Evolutionary conservation across 331 rosid species (phyloP), one percentile per base, ranked within the genome.

Genomic region (Acacia pycnantha): DNA sequence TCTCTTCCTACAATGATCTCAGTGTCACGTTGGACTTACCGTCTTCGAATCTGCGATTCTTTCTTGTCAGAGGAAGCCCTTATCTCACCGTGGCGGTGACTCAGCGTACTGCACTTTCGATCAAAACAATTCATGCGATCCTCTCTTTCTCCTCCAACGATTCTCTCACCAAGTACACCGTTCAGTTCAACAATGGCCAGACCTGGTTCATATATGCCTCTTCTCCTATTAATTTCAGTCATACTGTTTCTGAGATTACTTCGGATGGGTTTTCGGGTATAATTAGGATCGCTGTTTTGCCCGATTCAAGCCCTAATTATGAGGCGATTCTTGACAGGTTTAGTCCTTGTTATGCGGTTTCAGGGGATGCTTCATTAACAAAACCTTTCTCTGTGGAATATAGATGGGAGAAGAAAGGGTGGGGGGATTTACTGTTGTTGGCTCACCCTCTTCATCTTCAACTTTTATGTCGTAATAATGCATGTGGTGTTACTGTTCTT

Each of bases 31-130:
- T 93, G 69, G 97, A 91, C 74, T 26, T 85, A 24, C 97, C 97
- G 6, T 87, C 91, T 37, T 84, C 91, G 19, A 88, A 89, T 59
- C 88, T 93, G 2, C 78, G 80, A 0, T 90, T 87, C 66, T 82
- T 86, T 5, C 94, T 93, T 31, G 97, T 90, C 15, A 91, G 91
- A 18, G 97, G 97, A 51, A 91, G 90, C 47, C 97, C 97, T 1
- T 93, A 51, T 81, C 24, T 93, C 29, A 93, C 94, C 0, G 61
- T 83, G 15, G 73, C 88, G 11, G 91, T 87, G 11, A 83, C 86
- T 0, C 74, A 70, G 31, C 53, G 74, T n/a, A 79, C 93, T 8
- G 70, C 77, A 19, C 77, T 93, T 74, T 88, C 92, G 44, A 88
- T 93, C 83, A 78, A 92, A 4, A 93, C 94, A 40, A 74, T 84